A percentile compares a stretch with the other conserved stretches of the same genome.
phyloP scores from a whole-genome alignment of 1,284 basidiomycete species.

The Ganoderma leucocontextum region DNA sequence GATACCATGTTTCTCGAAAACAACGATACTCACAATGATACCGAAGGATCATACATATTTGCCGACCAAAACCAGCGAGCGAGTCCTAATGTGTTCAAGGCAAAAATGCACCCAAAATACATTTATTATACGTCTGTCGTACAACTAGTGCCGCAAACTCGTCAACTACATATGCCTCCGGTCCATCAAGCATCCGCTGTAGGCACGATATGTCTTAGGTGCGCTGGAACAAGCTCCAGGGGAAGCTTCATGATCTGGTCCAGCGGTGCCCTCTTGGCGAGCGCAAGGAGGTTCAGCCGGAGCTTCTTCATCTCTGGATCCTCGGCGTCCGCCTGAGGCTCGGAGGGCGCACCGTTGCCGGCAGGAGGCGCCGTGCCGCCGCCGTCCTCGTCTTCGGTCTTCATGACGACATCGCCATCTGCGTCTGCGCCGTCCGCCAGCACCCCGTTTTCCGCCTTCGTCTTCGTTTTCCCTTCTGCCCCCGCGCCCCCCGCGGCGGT shows the following conservation, averaged over 20 bases:
- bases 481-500: background rate
- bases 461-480: constrained; percentile 26
- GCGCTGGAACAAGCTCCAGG: constrained; percentile 69
- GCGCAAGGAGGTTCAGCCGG: constrained; percentile 72
- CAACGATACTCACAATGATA: background rate
- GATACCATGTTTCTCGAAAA: background rate
- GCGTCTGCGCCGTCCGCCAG: constrained; percentile 13
- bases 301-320: constrained; percentile 61
- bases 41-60: background rate
- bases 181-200: constrained; percentile 23
- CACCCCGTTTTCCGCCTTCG: constrained; percentile 27
- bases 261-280: constrained; percentile 77
- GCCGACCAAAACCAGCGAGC: background rate
- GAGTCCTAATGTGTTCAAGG: background rate
- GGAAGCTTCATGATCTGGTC: constrained; percentile 74
- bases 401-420: constrained; percentile 32
- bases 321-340: constrained; percentile 45
- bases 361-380: constrained; percentile 1
- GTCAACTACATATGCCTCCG: background rate
- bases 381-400: constrained; percentile 27
- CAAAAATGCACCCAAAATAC: background rate
- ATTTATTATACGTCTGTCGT: background rate
- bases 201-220: constrained; percentile 69
- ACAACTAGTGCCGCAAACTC: background rate
- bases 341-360: background rate